Conservation (phyloP, 116 monocot genomes). For the Iris pallida region DNA sequence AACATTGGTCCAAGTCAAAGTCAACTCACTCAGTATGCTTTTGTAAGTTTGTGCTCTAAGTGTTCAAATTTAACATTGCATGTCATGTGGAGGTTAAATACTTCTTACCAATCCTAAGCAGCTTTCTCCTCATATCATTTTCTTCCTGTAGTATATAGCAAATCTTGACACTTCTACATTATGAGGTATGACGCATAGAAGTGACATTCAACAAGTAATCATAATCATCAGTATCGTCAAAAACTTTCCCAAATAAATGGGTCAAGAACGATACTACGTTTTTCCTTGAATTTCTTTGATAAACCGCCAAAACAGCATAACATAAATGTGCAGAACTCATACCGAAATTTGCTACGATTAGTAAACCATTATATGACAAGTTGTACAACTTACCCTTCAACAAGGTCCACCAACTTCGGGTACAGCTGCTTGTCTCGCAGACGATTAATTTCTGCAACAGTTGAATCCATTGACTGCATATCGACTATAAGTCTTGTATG, state of each 20-base stretch:
- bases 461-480: constrained; percentile 97
- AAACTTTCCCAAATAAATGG: neutral
- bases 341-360: neutral
- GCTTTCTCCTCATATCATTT: too few species aligned
- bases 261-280: too few species aligned
- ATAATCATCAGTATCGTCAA: neutral
- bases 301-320: neutral
- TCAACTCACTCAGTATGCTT: too few species aligned
- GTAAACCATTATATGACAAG: neutral
- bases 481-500: constrained; percentile 95
- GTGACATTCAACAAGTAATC: neutral
- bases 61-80: too few species aligned
- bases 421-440: constrained; percentile 77
- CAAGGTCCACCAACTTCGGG: constrained; percentile 60
- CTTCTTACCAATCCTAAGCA: too few species aligned
- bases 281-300: too few species aligned
- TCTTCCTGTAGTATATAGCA: too few species aligned
- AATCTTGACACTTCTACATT: neutral
- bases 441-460: constrained; percentile 87
- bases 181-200: neutral
- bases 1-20: neutral
- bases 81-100: too few species aligned
- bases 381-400: constrained; percentile 50
- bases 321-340: neutral
- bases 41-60: too few species aligned